A percentile compares a stretch with the other conserved stretches of the same genome.
These are phyloP conservation scores for Cordyceps fumosorosea DNA, from an alignment of 2,329 filamentous ascomycete species.

Conservation along the genomic window DNA sequence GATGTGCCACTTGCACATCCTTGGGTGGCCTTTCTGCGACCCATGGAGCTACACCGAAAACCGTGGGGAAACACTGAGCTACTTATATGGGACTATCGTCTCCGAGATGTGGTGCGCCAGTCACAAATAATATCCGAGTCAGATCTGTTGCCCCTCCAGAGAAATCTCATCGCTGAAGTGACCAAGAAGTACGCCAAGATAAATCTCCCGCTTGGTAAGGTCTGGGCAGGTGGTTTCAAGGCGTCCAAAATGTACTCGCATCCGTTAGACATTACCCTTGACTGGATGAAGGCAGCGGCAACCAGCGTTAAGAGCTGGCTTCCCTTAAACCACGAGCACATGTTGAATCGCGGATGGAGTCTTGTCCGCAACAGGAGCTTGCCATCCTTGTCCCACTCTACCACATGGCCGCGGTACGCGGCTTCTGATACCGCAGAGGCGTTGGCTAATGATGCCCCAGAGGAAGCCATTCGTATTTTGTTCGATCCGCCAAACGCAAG, in stretches of 20 bases:
- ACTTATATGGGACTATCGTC: slow-evolving; percentile 46
- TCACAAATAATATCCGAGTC: slow-evolving; percentile 19
- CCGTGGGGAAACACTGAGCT: slow-evolving; percentile 36
- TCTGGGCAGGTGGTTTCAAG: slow-evolving; percentile 40
- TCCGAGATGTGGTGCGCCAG: slow-evolving; percentile 20
- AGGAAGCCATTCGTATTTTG: slow-evolving; percentile 29
- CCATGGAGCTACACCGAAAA: slow-evolving; percentile 29
- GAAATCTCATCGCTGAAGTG: slow-evolving; percentile 29
- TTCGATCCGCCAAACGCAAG: slow-evolving; percentile 38
- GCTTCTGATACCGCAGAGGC: not conserved
- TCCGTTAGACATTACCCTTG: slow-evolving; percentile 37
- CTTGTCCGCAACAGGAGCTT: slow-evolving; percentile 18
- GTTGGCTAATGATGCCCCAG: slow-evolving; percentile 8
- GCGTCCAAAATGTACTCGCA: slow-evolving; percentile 19
- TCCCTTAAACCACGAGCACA: slow-evolving; percentile 24
- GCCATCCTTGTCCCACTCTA: not conserved
- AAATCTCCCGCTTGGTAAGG: slow-evolving; percentile 28
- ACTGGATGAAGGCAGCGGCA: slow-evolving; percentile 29
- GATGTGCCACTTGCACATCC: slow-evolving; percentile 30
- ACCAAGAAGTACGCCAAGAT: slow-evolving; percentile 21
- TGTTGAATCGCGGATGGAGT: slow-evolving; percentile 34
- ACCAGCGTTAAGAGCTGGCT: slow-evolving; percentile 27
- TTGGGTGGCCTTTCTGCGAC: slow-evolving; percentile 46
- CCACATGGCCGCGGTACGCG: not conserved
- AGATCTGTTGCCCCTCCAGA: slow-evolving; percentile 41